Evolutionary conservation across 108 stramenopile species (phyloP).

Genomic region (Thalassiosira profunda): DNA sequence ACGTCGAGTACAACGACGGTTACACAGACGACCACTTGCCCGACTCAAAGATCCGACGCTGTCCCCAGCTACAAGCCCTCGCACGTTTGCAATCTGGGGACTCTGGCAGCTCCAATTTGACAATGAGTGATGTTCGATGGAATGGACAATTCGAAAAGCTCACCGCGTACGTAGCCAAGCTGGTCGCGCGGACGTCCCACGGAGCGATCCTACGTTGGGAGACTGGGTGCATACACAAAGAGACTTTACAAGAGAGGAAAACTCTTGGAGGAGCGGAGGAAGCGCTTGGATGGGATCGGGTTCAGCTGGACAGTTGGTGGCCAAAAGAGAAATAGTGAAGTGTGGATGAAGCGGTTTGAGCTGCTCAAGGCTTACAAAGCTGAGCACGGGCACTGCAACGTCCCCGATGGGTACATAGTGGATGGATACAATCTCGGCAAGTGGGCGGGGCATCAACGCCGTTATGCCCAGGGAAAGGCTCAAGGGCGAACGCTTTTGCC

Average conservation of each 20-base stretch:
- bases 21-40: too few relatives aligned
- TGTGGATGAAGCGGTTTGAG: slow-evolving; percentile 15
- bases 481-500: slow-evolving; percentile 21
- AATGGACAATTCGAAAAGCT: background rate
- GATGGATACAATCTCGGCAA: slow-evolving; percentile 24
- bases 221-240: slow-evolving; percentile 30
- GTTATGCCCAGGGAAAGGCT: slow-evolving; percentile 22
- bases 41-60: too few relatives aligned
- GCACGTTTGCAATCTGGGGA: too few relatives aligned
- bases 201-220: slow-evolving; percentile 29
- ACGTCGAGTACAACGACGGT: too few relatives aligned
- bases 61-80: too few relatives aligned
- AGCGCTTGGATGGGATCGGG: background rate
- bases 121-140: background rate
- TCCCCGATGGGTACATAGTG: slow-evolving; percentile 13
- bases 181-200: background rate
- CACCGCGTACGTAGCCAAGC: slow-evolving; percentile 3
- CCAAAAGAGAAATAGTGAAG: background rate
- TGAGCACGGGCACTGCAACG: slow-evolving; percentile 12
- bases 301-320: too few relatives aligned
- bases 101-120: too few relatives aligned
- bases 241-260: slow-evolving; percentile 28
- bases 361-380: slow-evolving; percentile 1
- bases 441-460: slow-evolving; percentile 23
- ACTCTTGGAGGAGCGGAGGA: slow-evolving; percentile 13